Base-by-base conservation (phyloP, 108 stramenopile genomes). In the Fragilaria radians region DNA sequence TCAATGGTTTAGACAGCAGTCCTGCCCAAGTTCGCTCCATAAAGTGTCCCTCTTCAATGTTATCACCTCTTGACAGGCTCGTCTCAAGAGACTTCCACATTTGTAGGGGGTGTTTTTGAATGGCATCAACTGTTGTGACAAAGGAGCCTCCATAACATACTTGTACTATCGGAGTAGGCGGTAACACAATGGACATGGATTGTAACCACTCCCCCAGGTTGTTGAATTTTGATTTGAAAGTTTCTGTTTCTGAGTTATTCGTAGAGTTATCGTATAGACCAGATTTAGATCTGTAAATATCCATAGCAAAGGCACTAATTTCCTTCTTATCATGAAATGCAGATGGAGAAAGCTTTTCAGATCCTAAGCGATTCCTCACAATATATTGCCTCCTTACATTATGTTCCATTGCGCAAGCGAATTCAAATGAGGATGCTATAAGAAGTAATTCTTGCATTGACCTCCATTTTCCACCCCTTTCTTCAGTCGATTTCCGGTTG, bases 1-100 rank as follows among this genome's bases (percentile, higher is more conserved):
- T 0, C 3, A 66, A 48, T 58, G 65, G 59, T 29, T 46, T 61
- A 1, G 62, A 52, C 48, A 78, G 11, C 48, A 78, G 34, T 14
- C 34, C 34, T 2, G 65, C 77, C 77, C 77, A 78, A 3, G 46
- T 36, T 28, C 77, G 49, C 58, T 78, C 77, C 22, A 70, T 66
- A 50, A 61, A 78, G 32, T 78, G 77, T 11, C 77, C 77, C 48
- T 78, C 77, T 48, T 74, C 67, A 45, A 78, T 70, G 36, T 78
- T 78, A 47, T 74, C 65, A 0, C 57, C 69, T 9, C 77, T 62
- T 5, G 67, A 57, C 28, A 73, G 48, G 30, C 32, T 46, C 34
- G 24, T 31, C 46, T 58, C 62, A 3, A 73, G 1, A 0, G 57
- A 14, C 11, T 46, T n/a, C 67, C 67, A 73, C 19, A 73, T 32